Evolutionary conservation across 2,329 filamentous ascomycete species (phyloP), one percentile per base, ranked within the genome.

Genomic region (Parastagonospora avenae): DNA sequence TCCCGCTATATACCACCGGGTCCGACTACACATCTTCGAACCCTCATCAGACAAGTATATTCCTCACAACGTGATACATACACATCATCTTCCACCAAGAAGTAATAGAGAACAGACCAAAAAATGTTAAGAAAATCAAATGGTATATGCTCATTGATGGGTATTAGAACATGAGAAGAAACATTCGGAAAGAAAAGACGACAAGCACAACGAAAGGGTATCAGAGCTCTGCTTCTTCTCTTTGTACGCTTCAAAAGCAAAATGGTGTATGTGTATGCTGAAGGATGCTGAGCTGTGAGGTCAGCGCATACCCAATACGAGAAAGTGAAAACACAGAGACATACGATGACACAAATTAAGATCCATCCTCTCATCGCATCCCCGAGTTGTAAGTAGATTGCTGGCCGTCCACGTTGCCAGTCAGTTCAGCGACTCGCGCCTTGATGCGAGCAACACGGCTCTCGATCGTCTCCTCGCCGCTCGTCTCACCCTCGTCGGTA

Each of bases 401-500:
- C 43, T 61, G 55, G 7, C 70, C 68, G 2, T 74, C 71, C 16
- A 70, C 48, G 27, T 71, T 72, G 35, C 89, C 89, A 2, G 94
- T 99, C 64, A 99, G 78, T 74, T 97, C 92, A 45, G 94, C 94
- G 51, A 99, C 94, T 55, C 94, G 88, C 53, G 94, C 94, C 78
- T 97, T 97, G 82, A 99, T 99, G 57, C 94, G 90, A 42, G 94
- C 94, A 52, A 97, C 94, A 60, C 94, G 90, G 42, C 92, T 92
- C 75, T 99, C 94, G 67, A 97, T 97, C 31, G 92, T 94, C 81
- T 96, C 93, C 82, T 97, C 93, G 48, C 90, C 92, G 68, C 90
- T 96, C n/a, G 90, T 94, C 63, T 96, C 91, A n/a, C 84, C 85
- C 65, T 94, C 91, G 56, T 93, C 91, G 14, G 82, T 85, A 50